Conservation (phyloP, 208 protist genomes). For the Crithidia expoeki region DNA sequence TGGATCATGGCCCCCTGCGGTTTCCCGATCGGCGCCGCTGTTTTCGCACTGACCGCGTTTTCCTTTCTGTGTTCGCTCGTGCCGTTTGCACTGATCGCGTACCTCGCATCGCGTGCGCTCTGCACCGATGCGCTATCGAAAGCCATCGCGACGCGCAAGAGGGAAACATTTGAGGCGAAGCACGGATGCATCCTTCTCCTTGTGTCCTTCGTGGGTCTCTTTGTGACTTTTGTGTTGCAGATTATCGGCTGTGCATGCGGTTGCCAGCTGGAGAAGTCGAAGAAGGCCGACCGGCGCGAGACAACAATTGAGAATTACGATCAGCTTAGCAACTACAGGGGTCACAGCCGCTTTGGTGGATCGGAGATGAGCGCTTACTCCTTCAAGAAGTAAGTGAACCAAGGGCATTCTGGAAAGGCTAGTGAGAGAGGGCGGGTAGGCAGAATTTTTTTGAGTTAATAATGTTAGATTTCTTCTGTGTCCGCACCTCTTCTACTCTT, state of each 20-base stretch:
- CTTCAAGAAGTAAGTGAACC: slow-evolving; percentile 9
- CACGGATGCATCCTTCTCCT: not conserved
- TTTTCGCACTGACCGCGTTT: not conserved
- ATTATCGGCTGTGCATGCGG: slow-evolving; percentile 3
- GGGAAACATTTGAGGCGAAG: not conserved
- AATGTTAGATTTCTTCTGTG: too few relatives aligned
- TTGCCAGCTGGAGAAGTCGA: slow-evolving; percentile 12
- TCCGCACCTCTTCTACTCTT: too few relatives aligned
- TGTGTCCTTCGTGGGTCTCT: not conserved
- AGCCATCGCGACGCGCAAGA: not conserved
- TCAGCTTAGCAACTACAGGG: not conserved
- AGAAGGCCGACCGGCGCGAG: not conserved
- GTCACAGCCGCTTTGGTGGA: not conserved
- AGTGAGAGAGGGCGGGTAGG: too few relatives aligned
- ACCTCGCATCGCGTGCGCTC: not conserved
- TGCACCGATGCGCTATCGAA: slow-evolving; percentile 10
- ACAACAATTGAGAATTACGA: slow-evolving; percentile 1
- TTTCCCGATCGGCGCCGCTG: not conserved
- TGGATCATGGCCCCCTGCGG: slow-evolving; percentile 18
- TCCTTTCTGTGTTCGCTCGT: not conserved
- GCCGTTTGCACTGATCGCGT: not conserved
- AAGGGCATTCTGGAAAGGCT: too few relatives aligned
- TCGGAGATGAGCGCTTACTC: not conserved
- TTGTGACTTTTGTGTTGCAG: slow-evolving; percentile 1
- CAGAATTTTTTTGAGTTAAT: too few relatives aligned